Evolutionary conservation across 805 yeast genomes (phyloP), one percentile per base, ranked within the genome.

Genomic region (Kuraishia ogatae): DNA sequence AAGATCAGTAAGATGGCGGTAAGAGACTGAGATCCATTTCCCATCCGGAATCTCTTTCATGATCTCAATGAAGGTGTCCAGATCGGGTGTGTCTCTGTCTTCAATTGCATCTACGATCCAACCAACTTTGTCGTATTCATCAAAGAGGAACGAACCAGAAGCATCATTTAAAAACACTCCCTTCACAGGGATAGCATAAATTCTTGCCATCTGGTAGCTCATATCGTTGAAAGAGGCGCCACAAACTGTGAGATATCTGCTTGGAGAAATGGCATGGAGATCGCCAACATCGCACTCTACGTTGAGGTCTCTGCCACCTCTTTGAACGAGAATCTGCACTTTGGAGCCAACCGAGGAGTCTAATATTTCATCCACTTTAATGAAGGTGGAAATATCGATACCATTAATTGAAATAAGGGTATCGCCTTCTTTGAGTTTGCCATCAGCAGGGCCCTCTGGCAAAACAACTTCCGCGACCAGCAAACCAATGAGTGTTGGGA

Each of bases 151-250:
- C 0, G 93, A 84, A 0, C 93, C 93, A 1, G 88, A 77, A 0
- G 94, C 89, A 61, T 85, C 81, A 61, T 86, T 85, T 48, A 89
- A 77, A 65, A 82, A 90, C 0, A 92, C 96, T 47, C 97, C 97
- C 60, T 74, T 79, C 1, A 87, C 94, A 0, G 97, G 94, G 29
- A 91, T 79, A 35, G 92, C 89, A 64, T 83, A 89, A 52, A 84
- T 79, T 64, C 96, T 80, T 1, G 97, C 97, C 71, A 91, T 76
- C 69, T 92, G 97, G 67, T 92, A 92, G 53, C 96, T 86, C 60
- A 92, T 71, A 54, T 88, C 85, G 65, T 91, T 90, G 71, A 91
- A 89, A 0, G 89, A 80, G 1, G 96, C 96, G 55, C 97, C 97
- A 52, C 87, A 85, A 7, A 88, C 93, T 54, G 85, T 86, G 3